These are phyloP conservation scores for Cyberlindnera mycetangii DNA, from an alignment of 805 yeast species.

Conservation along the genomic window DNA sequence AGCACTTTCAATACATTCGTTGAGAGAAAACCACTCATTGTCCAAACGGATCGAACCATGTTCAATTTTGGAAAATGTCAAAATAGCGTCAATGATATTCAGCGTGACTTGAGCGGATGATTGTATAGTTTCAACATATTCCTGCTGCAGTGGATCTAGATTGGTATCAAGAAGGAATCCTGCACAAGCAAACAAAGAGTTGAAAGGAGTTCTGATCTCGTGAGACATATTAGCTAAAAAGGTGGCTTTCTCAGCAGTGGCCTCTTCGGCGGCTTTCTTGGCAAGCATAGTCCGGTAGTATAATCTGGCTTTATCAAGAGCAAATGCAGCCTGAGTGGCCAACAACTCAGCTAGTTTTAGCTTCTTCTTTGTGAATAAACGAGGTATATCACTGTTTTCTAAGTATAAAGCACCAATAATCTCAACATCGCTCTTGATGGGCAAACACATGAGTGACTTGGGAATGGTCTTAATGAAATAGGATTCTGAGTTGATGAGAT, in stretches of 20 bases:
- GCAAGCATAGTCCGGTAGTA: slow-evolving; percentile 55
- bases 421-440: slow-evolving; percentile 40
- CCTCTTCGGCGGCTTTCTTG: slow-evolving; percentile 87
- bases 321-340: slow-evolving; percentile 51
- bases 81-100: slow-evolving; percentile 82
- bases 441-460: slow-evolving; percentile 41
- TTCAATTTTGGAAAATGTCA: slow-evolving; percentile 87
- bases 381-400: slow-evolving; percentile 32
- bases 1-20: slow-evolving; percentile 86
- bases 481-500: slow-evolving; percentile 35
- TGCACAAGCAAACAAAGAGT: slow-evolving; percentile 90
- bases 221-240: slow-evolving; percentile 84
- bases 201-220: slow-evolving; percentile 87
- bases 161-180: slow-evolving; percentile 82
- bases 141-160: slow-evolving; percentile 82
- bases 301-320: slow-evolving; percentile 44
- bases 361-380: slow-evolving; percentile 33
- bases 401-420: slow-evolving; percentile 46
- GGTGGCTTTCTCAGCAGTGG: slow-evolving; percentile 82
- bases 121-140: slow-evolving; percentile 83
- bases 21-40: slow-evolving; percentile 72
- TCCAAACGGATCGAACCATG: slow-evolving; percentile 88
- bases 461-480: slow-evolving; percentile 37
- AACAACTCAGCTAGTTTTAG: slow-evolving; percentile 40
- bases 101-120: slow-evolving; percentile 81